Conservation (phyloP, 164 flowering plant species). For the grape (Vitis vinifera) region DNA sequence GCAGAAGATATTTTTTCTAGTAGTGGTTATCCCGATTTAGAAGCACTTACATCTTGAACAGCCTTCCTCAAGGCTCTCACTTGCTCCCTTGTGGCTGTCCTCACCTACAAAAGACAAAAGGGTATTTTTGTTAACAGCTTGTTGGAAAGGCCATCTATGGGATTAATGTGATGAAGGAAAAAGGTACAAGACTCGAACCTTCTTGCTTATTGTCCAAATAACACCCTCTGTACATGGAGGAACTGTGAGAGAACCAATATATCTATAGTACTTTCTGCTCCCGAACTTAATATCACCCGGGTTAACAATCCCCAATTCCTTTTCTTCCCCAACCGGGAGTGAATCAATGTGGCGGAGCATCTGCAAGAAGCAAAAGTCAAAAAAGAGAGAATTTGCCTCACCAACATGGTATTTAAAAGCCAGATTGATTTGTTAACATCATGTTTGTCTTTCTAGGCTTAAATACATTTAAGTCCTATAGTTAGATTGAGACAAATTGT, state of each 20-base stretch:
- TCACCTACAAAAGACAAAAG: conserved; percentile 35
- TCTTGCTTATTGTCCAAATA: conserved; percentile 58
- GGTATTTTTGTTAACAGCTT: not conserved
- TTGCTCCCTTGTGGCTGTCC: conserved; percentile 71
- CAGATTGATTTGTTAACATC: too few species aligned
- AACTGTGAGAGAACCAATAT: conserved; percentile 69
- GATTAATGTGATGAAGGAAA: not conserved
- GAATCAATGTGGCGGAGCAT: conserved; percentile 29
- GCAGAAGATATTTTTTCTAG: too few species aligned
- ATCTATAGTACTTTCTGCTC: conserved; percentile 59
- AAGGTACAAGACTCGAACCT: conserved; percentile 28
- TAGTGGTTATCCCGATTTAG: not conserved
- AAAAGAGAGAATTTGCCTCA: not conserved
- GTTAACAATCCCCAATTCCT: conserved; percentile 38
- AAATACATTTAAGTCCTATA: too few species aligned
- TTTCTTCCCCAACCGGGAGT: conserved; percentile 19
- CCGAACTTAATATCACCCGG: conserved; percentile 59
- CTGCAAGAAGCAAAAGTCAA: conserved; percentile 24
- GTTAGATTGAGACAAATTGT: too few species aligned
- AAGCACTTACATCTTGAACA: conserved; percentile 61
- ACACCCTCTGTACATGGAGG: conserved; percentile 85
- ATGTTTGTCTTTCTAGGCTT: too few species aligned
- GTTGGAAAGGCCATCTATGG: too few species aligned
- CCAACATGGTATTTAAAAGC: too few species aligned
- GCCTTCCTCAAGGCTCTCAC: conserved; percentile 44